phyloP scores from a whole-genome alignment of 805 yeast genomes.

The Barnettozyma populi region DNA sequence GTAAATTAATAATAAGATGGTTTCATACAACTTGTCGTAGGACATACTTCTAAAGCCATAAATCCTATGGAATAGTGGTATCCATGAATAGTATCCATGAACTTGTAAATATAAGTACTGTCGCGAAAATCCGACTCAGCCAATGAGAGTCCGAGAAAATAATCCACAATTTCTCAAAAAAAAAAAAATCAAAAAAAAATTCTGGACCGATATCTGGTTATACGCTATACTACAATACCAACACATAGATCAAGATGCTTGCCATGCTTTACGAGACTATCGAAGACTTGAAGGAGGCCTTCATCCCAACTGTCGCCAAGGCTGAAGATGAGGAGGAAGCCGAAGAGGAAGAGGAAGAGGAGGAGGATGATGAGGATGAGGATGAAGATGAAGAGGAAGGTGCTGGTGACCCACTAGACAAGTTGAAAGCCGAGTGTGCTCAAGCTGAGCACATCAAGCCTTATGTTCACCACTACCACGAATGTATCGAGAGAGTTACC shows the following conservation, averaged over 20 bases:
- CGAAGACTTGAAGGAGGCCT: conserved; percentile 71
- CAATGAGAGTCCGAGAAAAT: conserved; percentile 20
- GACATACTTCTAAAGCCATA: neutral
- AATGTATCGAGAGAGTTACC: conserved; percentile 93
- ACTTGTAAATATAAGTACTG: too few species aligned
- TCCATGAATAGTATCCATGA: too few species aligned
- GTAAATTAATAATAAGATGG: conserved; percentile 7
- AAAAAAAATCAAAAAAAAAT: conserved; percentile 5
- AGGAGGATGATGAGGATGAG: conserved; percentile 37
- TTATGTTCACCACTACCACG: conserved; percentile 83
- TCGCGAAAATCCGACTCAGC: conserved; percentile 9
- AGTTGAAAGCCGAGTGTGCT: conserved; percentile 62
- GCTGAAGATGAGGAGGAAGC: conserved; percentile 51
- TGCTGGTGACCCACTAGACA: conserved; percentile 59
- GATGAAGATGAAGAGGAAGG: conserved; percentile 71
- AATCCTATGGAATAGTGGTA: too few species aligned
- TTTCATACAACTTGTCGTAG: neutral
- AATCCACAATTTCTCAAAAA: conserved; percentile 6
- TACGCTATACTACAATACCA: neutral
- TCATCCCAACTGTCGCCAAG: conserved; percentile 73
- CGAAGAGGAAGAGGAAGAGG: conserved; percentile 27
- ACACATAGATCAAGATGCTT: conserved; percentile 25
- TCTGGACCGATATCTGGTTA: neutral
- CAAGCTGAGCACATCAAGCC: conserved; percentile 63
- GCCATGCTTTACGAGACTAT: conserved; percentile 33